These are phyloP conservation scores for Naganishia albida DNA, from an alignment of 1,284 basidiomycete species.

Conservation along the genomic window DNA sequence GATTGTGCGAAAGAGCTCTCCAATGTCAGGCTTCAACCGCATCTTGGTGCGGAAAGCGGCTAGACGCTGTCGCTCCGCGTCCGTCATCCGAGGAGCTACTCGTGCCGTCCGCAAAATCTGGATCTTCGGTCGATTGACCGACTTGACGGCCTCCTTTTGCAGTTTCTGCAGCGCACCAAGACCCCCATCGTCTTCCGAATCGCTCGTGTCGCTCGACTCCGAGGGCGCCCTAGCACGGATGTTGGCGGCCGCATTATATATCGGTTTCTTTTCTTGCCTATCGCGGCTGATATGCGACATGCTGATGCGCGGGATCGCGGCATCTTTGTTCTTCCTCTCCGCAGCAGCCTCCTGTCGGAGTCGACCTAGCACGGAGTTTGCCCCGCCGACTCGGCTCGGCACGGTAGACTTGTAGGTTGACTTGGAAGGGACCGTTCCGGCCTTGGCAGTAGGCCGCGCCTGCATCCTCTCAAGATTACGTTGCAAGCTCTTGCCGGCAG, in stretches of 20 bases:
- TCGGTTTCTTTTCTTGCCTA: conserved; percentile 13
- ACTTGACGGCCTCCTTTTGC: conserved; percentile 59
- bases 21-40: conserved; percentile 80
- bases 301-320: conserved; percentile 1
- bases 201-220: conserved; percentile 38
- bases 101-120: conserved; percentile 68
- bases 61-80: conserved; percentile 61
- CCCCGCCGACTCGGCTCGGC: conserved; percentile 21
- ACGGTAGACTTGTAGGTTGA: conserved; percentile 16
- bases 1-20: conserved; percentile 74
- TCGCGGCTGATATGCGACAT: conserved; percentile 8
- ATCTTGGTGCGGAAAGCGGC: conserved; percentile 66
- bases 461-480: conserved; percentile 28
- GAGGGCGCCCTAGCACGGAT: conserved; percentile 29
- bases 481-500: conserved; percentile 18
- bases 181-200: conserved; percentile 58
- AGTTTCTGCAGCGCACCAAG: conserved; percentile 66
- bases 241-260: conserved; percentile 23
- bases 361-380: conserved; percentile 40
- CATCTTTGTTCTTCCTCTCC: conserved; percentile 31
- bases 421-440: conserved; percentile 14
- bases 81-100: conserved; percentile 52
- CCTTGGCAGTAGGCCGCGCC: conserved; percentile 14
- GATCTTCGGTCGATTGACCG: conserved; percentile 58
- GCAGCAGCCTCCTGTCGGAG: conserved; percentile 41